Conservation (phyloP, 192 early-diverging fungal species). For the Polychytrium aggregatum region DNA sequence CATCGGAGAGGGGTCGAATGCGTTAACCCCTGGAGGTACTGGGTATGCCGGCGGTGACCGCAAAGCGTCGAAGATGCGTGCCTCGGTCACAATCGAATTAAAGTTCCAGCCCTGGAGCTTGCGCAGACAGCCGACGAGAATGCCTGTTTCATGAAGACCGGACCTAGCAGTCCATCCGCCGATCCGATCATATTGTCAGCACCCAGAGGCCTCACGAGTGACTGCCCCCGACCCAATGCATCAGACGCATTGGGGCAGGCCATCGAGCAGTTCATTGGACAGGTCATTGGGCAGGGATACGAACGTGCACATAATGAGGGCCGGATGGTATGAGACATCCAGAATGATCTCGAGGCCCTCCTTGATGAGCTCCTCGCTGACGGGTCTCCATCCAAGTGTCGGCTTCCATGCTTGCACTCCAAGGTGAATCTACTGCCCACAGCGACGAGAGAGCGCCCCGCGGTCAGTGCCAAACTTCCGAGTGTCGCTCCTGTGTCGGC, state of each 20-base stretch:
- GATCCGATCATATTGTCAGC: background rate
- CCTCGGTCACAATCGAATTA: slow-evolving; percentile 90
- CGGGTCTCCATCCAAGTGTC: slow-evolving; percentile 62
- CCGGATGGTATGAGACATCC: slow-evolving; percentile 69
- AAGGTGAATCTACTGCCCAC: slow-evolving; percentile 15
- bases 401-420: slow-evolving; percentile 5
- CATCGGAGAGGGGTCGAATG: too few species aligned
- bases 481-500: background rate
- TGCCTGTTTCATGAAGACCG: slow-evolving; percentile 89
- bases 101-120: slow-evolving; percentile 95
- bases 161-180: slow-evolving; percentile 31
- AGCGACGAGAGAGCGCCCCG: slow-evolving; percentile 1
- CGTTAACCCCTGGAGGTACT: background rate
- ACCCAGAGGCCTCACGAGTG: too few species aligned
- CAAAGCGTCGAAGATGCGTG: slow-evolving; percentile 11
- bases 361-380: slow-evolving; percentile 91
- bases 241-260: too few species aligned
- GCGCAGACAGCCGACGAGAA: slow-evolving; percentile 82
- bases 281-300: slow-evolving; percentile 4
- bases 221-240: too few species aligned
- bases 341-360: slow-evolving; percentile 84
- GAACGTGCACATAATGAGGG: slow-evolving; percentile 84
- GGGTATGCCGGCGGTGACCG: background rate
- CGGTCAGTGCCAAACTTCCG: background rate
- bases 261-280: too few species aligned